Percentiles rank a stretch among this genome's conserved stretches.
Evolutionary conservation across 371 early-diverging fungal genomes (phyloP).

Genomic region (Circinella umbellata): DNA sequence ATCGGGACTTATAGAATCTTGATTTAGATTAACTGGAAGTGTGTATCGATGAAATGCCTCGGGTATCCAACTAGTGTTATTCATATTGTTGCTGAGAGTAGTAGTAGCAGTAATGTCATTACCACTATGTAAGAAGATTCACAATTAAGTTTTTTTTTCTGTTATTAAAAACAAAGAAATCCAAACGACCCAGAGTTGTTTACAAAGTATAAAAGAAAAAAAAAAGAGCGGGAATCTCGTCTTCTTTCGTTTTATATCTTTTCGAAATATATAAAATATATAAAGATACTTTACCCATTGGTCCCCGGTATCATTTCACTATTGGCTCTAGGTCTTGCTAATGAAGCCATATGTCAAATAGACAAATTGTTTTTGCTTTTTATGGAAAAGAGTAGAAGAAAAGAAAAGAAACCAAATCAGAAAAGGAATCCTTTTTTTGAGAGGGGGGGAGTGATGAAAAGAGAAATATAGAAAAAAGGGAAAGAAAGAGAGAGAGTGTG

Average conservation of each 20-base stretch:
- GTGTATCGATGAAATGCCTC: slow-evolving; percentile 33
- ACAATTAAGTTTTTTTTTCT: no score
- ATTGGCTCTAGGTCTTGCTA: slow-evolving; percentile 21
- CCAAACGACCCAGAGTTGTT: no score
- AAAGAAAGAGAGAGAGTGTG: slow-evolving; percentile 5
- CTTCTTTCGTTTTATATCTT: background rate
- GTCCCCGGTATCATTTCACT: slow-evolving; percentile 24
- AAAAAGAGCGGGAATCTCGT: background rate
- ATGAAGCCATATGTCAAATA: slow-evolving; percentile 15
- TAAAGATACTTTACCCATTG: slow-evolving; percentile 18
- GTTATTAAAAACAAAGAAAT: no score
- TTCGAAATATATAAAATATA: background rate
- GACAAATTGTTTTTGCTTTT: no score
- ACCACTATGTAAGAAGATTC: background rate
- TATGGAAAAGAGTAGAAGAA: no score
- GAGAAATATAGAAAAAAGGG: background rate
- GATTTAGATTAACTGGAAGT: slow-evolving; percentile 17
- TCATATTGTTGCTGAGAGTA: background rate
- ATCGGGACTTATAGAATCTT: slow-evolving; percentile 19
- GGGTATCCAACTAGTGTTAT: slow-evolving; percentile 21
- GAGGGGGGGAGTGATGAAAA: background rate
- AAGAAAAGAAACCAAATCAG: no score
- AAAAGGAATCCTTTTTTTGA: background rate
- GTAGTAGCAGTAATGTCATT: background rate
- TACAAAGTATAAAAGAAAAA: no score